These are phyloP conservation scores for Syzygium oleosum DNA, from an alignment of 345 rosid genomes.

Conservation along the genomic window DNA sequence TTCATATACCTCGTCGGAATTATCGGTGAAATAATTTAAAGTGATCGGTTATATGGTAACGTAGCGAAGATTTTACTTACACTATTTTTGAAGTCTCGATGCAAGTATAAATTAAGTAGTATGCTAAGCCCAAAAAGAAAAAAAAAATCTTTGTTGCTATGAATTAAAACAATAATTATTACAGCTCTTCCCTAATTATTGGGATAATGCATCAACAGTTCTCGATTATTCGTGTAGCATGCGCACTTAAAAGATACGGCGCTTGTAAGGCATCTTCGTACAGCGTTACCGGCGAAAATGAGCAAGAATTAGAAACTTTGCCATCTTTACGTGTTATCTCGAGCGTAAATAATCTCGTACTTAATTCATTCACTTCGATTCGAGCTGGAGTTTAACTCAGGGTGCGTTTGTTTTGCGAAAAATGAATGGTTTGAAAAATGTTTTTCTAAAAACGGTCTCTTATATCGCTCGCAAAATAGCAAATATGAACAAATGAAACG, in stretches of 20 bases:
- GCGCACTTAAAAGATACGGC: neutral
- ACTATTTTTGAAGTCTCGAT: neutral
- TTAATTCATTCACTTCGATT: neutral
- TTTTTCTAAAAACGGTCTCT: accelerated
- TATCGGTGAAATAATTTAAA: neutral
- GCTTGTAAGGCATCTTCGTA: neutral
- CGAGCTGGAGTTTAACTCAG: neutral
- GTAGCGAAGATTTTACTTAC: neutral
- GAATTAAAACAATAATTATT: neutral
- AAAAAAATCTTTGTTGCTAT: neutral
- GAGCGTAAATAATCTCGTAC: neutral
- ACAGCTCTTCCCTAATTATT: neutral
- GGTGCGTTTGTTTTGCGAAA: accelerated
- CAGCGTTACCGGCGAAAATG: accelerated
- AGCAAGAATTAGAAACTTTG: neutral
- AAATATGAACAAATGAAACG: neutral
- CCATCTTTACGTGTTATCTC: neutral
- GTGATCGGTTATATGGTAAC: neutral
- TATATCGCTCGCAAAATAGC: accelerated
- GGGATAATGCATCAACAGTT: neutral
- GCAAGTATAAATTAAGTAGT: neutral
- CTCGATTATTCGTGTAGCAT: neutral
- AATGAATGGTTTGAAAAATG: accelerated
- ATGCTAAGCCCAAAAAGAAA: accelerated
- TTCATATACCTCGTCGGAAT: accelerated